Evolutionary conservation across 768 basidiomycete genomes (phyloP).

Genomic region (Phylloporus sp.): DNA sequence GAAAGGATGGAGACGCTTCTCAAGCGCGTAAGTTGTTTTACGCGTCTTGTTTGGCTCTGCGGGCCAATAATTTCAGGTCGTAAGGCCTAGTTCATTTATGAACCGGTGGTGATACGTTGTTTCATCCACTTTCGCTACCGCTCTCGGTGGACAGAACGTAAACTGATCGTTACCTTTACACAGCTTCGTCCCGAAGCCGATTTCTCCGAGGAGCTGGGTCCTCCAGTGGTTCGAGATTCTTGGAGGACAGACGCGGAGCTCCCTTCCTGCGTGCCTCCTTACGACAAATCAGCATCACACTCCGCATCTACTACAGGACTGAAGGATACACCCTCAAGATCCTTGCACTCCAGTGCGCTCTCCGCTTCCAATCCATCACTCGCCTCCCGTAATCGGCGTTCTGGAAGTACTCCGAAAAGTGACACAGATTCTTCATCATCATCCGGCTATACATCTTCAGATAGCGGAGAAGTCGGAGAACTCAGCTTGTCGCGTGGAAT

Average conservation of each 20-base stretch:
- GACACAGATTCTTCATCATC: constrained; percentile 28
- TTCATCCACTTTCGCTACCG: background rate
- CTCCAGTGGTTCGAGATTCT: constrained; percentile 57
- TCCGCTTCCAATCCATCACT: constrained; percentile 9
- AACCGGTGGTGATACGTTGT: background rate
- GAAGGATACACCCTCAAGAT: constrained; percentile 11
- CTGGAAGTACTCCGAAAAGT: constrained; percentile 22
- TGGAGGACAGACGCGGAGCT: constrained; percentile 45
- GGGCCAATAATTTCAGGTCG: background rate
- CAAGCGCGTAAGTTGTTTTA: constrained; percentile 39
- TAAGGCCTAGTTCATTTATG: background rate
- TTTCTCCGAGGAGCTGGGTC: constrained; percentile 60
- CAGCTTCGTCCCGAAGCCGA: constrained; percentile 63
- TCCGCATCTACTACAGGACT: constrained; percentile 12
- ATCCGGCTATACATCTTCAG: constrained; percentile 29
- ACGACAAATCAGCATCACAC: constrained; percentile 24
- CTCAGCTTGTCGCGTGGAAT: constrained; percentile 38
- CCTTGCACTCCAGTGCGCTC: constrained; percentile 4
- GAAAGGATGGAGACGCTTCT: constrained; percentile 55
- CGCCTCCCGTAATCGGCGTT: constrained; percentile 9
- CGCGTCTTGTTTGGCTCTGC: background rate
- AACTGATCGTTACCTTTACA: constrained; percentile 12
- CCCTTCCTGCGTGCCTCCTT: constrained; percentile 5
- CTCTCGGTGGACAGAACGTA: background rate
- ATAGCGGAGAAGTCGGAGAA: constrained; percentile 36